phyloP scores from a whole-genome alignment of 148 eudicot species.

The Amaranthus hypochondriacus region DNA sequence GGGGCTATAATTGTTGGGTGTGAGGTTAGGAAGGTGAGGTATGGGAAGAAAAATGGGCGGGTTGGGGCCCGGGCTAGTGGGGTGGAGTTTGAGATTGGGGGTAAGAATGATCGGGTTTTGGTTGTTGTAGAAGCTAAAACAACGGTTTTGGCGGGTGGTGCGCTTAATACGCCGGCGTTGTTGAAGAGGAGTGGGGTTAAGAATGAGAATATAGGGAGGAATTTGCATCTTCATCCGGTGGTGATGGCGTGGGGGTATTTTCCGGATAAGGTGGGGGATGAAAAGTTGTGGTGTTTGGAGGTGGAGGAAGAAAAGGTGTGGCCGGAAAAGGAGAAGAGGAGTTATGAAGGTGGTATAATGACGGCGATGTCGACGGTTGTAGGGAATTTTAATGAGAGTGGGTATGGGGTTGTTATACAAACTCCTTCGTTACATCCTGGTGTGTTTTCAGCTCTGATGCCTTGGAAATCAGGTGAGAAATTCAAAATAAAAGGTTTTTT shows the following conservation, averaged over 20 bases:
- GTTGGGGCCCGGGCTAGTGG: slow-evolving; percentile 39
- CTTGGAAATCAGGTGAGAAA: slow-evolving; percentile 53
- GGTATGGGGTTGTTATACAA: slow-evolving; percentile 54
- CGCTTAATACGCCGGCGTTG: slow-evolving; percentile 54
- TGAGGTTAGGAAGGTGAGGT: slow-evolving; percentile 37
- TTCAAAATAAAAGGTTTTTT: too few relatives aligned
- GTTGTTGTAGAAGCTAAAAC: slow-evolving; percentile 50
- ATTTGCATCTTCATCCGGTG: slow-evolving; percentile 71
- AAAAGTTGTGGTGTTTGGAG: background rate
- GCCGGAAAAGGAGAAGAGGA: slow-evolving; percentile 33
- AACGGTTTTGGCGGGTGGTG: slow-evolving; percentile 63
- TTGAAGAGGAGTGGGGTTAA: slow-evolving; percentile 53
- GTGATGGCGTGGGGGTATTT: slow-evolving; percentile 74
- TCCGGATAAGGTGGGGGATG: slow-evolving; percentile 26
- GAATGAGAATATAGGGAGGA: slow-evolving; percentile 54
- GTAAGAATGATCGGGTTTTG: slow-evolving; percentile 10
- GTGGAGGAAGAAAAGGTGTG: background rate
- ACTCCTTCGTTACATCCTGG: slow-evolving; percentile 79
- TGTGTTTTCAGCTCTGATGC: slow-evolving; percentile 45
- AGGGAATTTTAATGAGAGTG: slow-evolving; percentile 25
- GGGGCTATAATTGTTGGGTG: slow-evolving; percentile 51
- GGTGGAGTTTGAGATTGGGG: slow-evolving; percentile 32
- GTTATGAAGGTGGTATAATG: slow-evolving; percentile 74
- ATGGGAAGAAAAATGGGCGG: slow-evolving; percentile 24
- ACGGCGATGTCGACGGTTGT: slow-evolving; percentile 63